Base-by-base conservation (phyloP, 345 rosid genomes). In the Populus alba region DNA sequence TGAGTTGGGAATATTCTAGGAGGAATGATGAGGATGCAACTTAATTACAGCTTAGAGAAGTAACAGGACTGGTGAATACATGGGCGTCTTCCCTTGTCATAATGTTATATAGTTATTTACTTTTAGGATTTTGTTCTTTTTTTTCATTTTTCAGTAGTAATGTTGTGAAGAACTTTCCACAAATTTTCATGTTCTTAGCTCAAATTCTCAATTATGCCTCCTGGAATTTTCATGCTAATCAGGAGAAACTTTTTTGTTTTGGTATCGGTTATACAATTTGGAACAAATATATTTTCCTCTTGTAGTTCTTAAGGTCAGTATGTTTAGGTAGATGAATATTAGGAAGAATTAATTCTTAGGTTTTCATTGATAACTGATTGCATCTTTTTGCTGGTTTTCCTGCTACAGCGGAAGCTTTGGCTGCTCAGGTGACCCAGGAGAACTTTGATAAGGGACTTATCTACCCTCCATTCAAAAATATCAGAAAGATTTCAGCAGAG, bases 401-500 rank as follows among this genome's bases (percentile, higher is more conserved):
- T 55, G 71, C 73, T 29, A 73, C 90, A 92, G 97, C 98, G 70
- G 97, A 93, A 88, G 97, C 99, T 61, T 83, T 95, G 87, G 98
- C 99, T 72, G 84, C 86, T 31, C 82, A 95, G 84, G 92, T 93
- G 73, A 88, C 81, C 16, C 90, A 86, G 84, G 98, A 95, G 72
- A 84, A 95, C 87, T 90, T 86, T 39, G 92, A 92, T 79, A 90
- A 90, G 77, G 97, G 99, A 68, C 93, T 91, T 66, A 81, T 95
- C 70, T 93, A 82, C 85, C 99, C 99, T 11, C 98, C 99, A 53
- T 92, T 95, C 74, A 83, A 80, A 68, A 84, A 90, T 85, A 95
- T 93, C 83, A 90, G 99, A 87, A 92, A 88, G 90, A 95, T 95
- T 71, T 95, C 99, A 6, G 99, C 99, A 41, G 85, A 87, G 23